Percentiles rank a stretch among this genome's conserved stretches.
Conservation (phyloP, 2,329 filamentous ascomycete genomes). For the Fusarium stilboides region DNA sequence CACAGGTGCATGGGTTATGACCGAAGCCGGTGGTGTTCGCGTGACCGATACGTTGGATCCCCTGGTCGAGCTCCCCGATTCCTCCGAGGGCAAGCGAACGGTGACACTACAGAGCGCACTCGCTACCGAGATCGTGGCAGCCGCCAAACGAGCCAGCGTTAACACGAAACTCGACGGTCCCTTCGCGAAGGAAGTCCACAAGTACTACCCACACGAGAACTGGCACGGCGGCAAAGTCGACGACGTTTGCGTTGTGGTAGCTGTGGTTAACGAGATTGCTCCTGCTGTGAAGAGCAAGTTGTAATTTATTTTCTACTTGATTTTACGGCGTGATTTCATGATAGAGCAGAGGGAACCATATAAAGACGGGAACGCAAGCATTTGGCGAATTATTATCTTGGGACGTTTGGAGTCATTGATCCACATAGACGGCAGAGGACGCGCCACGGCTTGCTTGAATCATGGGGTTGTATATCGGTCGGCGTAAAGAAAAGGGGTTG, state of each 20-base stretch:
- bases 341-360: conserved; percentile 45
- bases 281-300: conserved; percentile 54
- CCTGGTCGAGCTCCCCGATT: conserved; percentile 51
- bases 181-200: conserved; percentile 94
- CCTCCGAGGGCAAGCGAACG: conserved; percentile 49
- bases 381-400: conserved; percentile 41
- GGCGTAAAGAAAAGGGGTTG: conserved; percentile 40
- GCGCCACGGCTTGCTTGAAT: conserved; percentile 35
- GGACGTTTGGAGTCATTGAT: conserved; percentile 49
- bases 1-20: conserved; percentile 80
- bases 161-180: conserved; percentile 89
- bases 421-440: conserved; percentile 38
- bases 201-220: conserved; percentile 85
- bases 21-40: conserved; percentile 70
- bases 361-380: conserved; percentile 50
- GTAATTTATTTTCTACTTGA: conserved; percentile 42
- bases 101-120: conserved; percentile 81
- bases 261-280: conserved; percentile 78
- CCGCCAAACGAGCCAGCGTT: conserved; percentile 87
- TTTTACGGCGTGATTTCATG: conserved; percentile 42
- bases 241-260: conserved; percentile 91
- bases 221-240: conserved; percentile 96
- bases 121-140: conserved; percentile 82
- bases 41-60: conserved; percentile 74
- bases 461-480: conserved; percentile 39